Conservation (phyloP, 148 eudicot genomes). For the Amaranthus hypochondriacus region DNA sequence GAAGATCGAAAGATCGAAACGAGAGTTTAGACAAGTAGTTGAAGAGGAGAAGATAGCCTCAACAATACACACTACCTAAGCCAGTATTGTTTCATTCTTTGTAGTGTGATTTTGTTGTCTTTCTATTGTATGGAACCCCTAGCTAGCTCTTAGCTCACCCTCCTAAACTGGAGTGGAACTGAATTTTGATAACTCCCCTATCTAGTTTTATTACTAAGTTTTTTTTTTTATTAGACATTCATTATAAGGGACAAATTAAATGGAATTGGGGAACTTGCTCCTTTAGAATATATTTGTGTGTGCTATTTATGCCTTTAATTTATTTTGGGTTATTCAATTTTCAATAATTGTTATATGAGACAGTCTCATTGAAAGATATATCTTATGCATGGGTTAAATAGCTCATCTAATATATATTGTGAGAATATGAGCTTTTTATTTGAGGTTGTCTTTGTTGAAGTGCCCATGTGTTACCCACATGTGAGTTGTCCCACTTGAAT, state of each 20-base stretch:
- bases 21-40: neutral
- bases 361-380: no score
- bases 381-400: no score
- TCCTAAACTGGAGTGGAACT: constrained; percentile 51
- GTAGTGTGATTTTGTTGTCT: constrained; percentile 42
- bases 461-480: no score
- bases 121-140: constrained; percentile 29
- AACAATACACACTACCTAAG: constrained; percentile 34
- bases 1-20: neutral
- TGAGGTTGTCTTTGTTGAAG: no score
- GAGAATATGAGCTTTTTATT: no score
- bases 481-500: no score
- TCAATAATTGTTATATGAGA: no score
- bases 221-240: constrained; percentile 21
- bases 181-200: constrained; percentile 56
- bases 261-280: constrained; percentile 25
- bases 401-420: no score
- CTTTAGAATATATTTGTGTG: constrained; percentile 16
- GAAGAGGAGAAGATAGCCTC: constrained; percentile 13
- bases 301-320: neutral
- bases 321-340: no score
- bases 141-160: constrained; percentile 15
- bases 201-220: constrained; percentile 7
- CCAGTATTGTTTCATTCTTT: constrained; percentile 32
- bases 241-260: constrained; percentile 16